Base-by-base conservation (phyloP, 805 yeast genomes). In the Lipomyces orientalis region DNA sequence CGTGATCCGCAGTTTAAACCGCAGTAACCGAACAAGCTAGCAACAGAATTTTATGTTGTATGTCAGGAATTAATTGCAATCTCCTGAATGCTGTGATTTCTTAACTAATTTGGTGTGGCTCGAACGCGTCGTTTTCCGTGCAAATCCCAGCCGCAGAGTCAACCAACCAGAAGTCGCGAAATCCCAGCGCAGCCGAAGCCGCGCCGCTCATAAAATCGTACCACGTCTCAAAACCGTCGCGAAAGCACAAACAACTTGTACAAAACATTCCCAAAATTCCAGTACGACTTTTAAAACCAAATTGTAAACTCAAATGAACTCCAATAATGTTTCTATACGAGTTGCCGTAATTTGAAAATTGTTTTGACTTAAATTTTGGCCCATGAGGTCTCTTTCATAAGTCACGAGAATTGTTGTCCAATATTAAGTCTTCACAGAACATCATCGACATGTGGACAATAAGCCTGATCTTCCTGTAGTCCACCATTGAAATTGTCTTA, bases 101-200 rank as follows among this genome's bases (percentile, higher is more conserved):
- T 43, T 19, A 14, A 43, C 16, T 43, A 16, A 43, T 16, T 16
- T 43, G 49, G 10, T 43, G 49, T 43, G 22, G 49, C n/a, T 8
- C 22, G 14, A 10, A 43, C n/a, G 6, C 1, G 22, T 4, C n/a
- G 22, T 43, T 19, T 19, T 43, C 22, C 0, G 6, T 1, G 34
- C 55, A 31, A 25, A 10, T 22, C 29, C 34, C 2, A 16, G 59
- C 59, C 59, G 34, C 59, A 31, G 16, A 25, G 9, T 9, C 64
- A 49, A 63, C 68, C 68, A 65, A 65, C 68, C 68, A 65, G 65
- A 65, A 52, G 60, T 52, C 62, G 54, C 65, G 60, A 62, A 65
- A 58, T 39, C 43, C 56, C 46, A n/a, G 34, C 14, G 9, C 14
- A 4, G 9, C 29, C 33, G 49, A 16, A 12, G 9, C 19, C 12